These are phyloP conservation scores for Ogataea philodendri DNA, from an alignment of 805 yeast species.

Conservation along the genomic window DNA sequence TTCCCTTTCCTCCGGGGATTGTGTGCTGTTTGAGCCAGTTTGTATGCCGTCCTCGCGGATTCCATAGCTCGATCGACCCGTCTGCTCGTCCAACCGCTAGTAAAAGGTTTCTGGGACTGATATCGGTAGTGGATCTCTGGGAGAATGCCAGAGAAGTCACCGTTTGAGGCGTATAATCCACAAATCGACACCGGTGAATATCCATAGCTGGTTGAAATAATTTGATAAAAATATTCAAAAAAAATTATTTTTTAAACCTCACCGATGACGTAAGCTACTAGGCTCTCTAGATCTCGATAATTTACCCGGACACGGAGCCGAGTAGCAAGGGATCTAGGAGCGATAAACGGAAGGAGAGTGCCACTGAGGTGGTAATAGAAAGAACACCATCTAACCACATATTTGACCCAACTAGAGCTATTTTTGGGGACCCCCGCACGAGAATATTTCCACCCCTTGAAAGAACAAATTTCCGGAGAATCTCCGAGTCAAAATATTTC, in stretches of 20 bases:
- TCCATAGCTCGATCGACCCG: constrained; percentile 96
- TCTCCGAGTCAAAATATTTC: constrained; percentile 10
- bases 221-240: constrained; percentile 3
- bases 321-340: too few relatives aligned
- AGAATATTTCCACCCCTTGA: too few relatives aligned
- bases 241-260: constrained; percentile 1
- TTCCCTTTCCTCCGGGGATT: constrained; percentile 74
- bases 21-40: constrained; percentile 78
- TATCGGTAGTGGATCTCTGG: constrained; percentile 46
- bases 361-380: too few relatives aligned
- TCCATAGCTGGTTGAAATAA: constrained; percentile 45
- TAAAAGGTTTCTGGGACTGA: constrained; percentile 57
- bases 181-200: constrained; percentile 88
- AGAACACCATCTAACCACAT: too few relatives aligned
- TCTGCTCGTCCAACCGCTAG: constrained; percentile 90
- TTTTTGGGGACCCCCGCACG: too few relatives aligned
- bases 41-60: constrained; percentile 54
- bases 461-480: constrained; percentile 4
- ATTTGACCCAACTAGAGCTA: too few relatives aligned
- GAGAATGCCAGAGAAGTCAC: constrained; percentile 82
- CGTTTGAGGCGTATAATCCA: constrained; percentile 81
- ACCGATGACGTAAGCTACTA: too few relatives aligned
- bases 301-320: constrained; percentile 9
- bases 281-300: neutral
- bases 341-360: too few relatives aligned